Evolutionary conservation across 1,139 yeast species (phyloP).

Genomic region (Blastobotrys buckinghamii): DNA sequence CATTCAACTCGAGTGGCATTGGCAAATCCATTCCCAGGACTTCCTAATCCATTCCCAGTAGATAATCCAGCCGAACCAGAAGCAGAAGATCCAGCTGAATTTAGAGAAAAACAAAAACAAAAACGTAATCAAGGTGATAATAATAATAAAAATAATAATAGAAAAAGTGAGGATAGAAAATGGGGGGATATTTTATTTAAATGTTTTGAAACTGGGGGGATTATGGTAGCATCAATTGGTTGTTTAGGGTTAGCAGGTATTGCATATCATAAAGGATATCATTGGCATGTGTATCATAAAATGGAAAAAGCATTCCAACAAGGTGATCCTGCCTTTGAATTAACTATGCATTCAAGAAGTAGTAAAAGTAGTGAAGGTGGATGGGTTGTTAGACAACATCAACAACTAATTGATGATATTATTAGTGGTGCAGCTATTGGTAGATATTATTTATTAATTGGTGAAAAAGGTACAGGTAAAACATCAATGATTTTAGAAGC

Average conservation of each 20-base stretch:
- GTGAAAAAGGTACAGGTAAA: conserved; percentile 86
- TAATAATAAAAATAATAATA: not conserved
- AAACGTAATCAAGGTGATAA: too few species aligned
- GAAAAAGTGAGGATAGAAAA: not conserved
- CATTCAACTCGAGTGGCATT: not conserved
- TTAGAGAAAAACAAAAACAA: not conserved
- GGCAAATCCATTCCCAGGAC: conserved; percentile 7
- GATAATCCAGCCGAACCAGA: conserved; percentile 11
- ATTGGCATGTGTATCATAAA: conserved; percentile 53
- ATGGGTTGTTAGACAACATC: conserved; percentile 63
- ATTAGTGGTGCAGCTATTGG: conserved; percentile 59
- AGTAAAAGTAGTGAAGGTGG: conserved; percentile 28
- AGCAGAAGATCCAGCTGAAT: conserved; percentile 3
- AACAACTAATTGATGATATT: conserved; percentile 56
- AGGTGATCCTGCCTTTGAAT: conserved; percentile 62
- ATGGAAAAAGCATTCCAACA: conserved; percentile 62
- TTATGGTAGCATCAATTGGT: conserved; percentile 67
- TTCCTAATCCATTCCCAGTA: conserved; percentile 11
- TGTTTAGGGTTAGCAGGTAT: conserved; percentile 70
- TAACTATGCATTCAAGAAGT: conserved; percentile 46
- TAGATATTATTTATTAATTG: conserved; percentile 64
- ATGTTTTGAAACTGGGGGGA: conserved; percentile 65
- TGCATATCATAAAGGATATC: conserved; percentile 59
- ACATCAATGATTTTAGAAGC: conserved; percentile 68
- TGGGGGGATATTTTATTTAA: conserved; percentile 34